A percentile compares a stretch with the other conserved stretches of the same genome.
phyloP scores from a whole-genome alignment of 352 stramenopile genomes.

The Phytophthora fragariaefolia region DNA sequence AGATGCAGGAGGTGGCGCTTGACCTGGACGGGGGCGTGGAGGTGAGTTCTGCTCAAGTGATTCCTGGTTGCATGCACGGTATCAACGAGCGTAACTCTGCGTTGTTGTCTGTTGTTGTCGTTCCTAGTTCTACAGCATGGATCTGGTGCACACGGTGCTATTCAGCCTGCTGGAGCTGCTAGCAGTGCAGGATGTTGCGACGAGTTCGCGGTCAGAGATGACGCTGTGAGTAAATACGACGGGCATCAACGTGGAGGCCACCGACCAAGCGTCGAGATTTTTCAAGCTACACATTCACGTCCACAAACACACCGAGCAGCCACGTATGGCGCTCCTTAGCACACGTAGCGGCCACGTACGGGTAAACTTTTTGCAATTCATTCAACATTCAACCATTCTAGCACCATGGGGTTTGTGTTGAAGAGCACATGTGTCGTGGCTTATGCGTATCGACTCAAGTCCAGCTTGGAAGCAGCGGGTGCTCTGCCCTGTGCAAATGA shows the following conservation, averaged over 20 bases:
- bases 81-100: too few relatives aligned
- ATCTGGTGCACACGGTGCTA: constrained; percentile 53
- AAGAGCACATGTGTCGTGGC: background rate
- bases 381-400: constrained; percentile 24
- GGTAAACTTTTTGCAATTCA: constrained; percentile 15
- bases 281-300: background rate
- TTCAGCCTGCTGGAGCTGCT: constrained; percentile 58
- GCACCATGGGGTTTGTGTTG: background rate
- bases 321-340: constrained; percentile 18
- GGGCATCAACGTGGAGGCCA: background rate
- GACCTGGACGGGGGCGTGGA: constrained; percentile 50
- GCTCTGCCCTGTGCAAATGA: constrained; percentile 6
- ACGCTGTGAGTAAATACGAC: constrained; percentile 45
- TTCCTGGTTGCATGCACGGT: too few relatives aligned
- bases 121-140: constrained; percentile 53
- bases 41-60: constrained; percentile 42
- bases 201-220: constrained; percentile 42
- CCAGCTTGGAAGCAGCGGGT: constrained; percentile 37
- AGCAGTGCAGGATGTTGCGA: constrained; percentile 44
- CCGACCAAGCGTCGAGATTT: constrained; percentile 19
- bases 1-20: constrained; percentile 56
- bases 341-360: constrained; percentile 23
- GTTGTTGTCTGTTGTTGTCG: background rate
- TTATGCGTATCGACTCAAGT: constrained; percentile 61
- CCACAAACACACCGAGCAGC: constrained; percentile 7